These are phyloP conservation scores for Aspergillus carlsbadensis DNA, from an alignment of 495 filamentous ascomycete genomes.

Conservation along the genomic window DNA sequence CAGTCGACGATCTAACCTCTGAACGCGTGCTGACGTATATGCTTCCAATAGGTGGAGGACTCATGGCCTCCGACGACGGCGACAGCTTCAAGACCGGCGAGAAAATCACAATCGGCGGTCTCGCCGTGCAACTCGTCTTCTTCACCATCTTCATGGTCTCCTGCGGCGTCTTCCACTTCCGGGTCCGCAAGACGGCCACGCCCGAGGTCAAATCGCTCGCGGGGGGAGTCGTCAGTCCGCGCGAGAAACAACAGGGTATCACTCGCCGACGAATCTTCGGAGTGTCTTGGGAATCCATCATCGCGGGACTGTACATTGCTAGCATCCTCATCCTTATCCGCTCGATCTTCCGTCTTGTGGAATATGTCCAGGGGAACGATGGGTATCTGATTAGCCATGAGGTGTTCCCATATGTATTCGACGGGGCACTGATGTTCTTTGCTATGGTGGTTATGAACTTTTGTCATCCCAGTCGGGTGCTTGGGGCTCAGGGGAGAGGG, in stretches of 20 bases:
- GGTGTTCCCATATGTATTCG: slow-evolving; percentile 13
- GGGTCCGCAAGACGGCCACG: slow-evolving; percentile 31
- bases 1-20: too few species aligned
- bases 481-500: too few species aligned
- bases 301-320: not conserved
- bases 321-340: slow-evolving; percentile 14
- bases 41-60: slow-evolving; percentile 19
- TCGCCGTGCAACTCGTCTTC: slow-evolving; percentile 41
- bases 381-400: slow-evolving; percentile 13
- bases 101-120: slow-evolving; percentile 42
- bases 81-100: slow-evolving; percentile 29
- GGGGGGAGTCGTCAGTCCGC: not conserved
- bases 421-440: slow-evolving; percentile 7
- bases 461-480: slow-evolving; percentile 6
- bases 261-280: too few species aligned
- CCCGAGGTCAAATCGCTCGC: not conserved
- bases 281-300: not conserved
- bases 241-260: too few species aligned
- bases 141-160: slow-evolving; percentile 43
- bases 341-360: slow-evolving; percentile 11
- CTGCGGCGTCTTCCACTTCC: slow-evolving; percentile 32
- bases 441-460: slow-evolving; percentile 20
- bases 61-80: slow-evolving; percentile 18
- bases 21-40: not conserved
- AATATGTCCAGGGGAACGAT: slow-evolving; percentile 12